Base-by-base conservation (phyloP, 108 stramenopile species). In the Aurantiochytrium sp. region DNA sequence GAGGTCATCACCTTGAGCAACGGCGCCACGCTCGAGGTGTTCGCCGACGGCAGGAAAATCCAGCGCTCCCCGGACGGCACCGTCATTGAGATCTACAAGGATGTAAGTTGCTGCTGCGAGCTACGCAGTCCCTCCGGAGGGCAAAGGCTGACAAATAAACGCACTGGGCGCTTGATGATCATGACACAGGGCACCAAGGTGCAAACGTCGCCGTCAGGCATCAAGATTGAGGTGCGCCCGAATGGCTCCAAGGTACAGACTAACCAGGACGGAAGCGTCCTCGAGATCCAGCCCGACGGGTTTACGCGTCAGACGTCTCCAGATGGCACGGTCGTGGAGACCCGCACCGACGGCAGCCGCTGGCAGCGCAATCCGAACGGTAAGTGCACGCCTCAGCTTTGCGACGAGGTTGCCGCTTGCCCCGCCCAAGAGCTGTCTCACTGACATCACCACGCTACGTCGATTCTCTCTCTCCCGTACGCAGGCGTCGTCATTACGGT, bases 21-120 rank as follows among this genome's bases (percentile, higher is more conserved):
- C 30, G 73, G 73, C 12, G 73, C 73, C 45, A 81, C 73, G 36
- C 17, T 81, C 8, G 39, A 41, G 42, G 73, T 81, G 36, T 81
- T 48, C 39, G 27, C 39, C 6, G 45, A 48, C 24, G 73, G 73
- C 21, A n/a, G 39, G 19, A 81, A 81, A 42, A 48, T 81, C 73
- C 73, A 81, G 45, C 73, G 73, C 45, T 41, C 73, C 10, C 39
- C 39, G 36, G 73, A 81, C 32, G 73, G 73, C 42, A 81, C 73
- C 2, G 73, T 81, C 42, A 48, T 81, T 41, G 73, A 81, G 73
- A 81, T 81, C 42, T 48, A 48, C 73, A 41, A 41, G 42, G 45
- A 81, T 48, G 50, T 52, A 52, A 52, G 50, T 52, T 52, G 15
- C 17, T 3, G 8, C 50, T 52, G 50, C 50, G 3, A 52, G 50